Evolutionary conservation across 164 flowering plant genomes (phyloP).

Genomic region (Vitis labrusca): DNA sequence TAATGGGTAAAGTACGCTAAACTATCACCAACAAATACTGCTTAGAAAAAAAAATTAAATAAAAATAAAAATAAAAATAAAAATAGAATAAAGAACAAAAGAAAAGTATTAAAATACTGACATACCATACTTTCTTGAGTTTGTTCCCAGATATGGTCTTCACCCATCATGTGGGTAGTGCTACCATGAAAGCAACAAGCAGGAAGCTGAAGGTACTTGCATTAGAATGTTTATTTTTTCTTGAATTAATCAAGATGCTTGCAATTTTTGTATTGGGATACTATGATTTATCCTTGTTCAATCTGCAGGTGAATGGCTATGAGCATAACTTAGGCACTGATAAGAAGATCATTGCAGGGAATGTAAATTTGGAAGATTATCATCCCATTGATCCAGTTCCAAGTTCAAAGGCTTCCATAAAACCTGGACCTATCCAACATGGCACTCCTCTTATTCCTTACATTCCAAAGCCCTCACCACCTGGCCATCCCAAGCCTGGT

Average conservation of each 20-base stretch:
- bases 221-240: not conserved
- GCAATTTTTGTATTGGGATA: not conserved
- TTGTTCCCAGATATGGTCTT: slow-evolving; percentile 21
- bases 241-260: not conserved
- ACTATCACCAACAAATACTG: too few species aligned
- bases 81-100: not conserved
- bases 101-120: not conserved
- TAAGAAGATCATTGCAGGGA: slow-evolving; percentile 9
- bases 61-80: too few species aligned
- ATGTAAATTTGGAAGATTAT: slow-evolving; percentile 57
- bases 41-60: too few species aligned
- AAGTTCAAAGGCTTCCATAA: slow-evolving; percentile 55
- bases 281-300: not conserved
- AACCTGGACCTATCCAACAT: slow-evolving; percentile 68
- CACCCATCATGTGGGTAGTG: slow-evolving; percentile 2
- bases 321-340: not conserved
- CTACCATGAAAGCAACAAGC: slow-evolving; percentile 6
- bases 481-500: slow-evolving; percentile 30
- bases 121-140: not conserved
- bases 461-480: slow-evolving; percentile 61
- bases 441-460: slow-evolving; percentile 68
- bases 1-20: too few species aligned
- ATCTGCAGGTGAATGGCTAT: slow-evolving; percentile 23
- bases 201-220: slow-evolving; percentile 46
- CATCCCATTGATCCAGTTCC: slow-evolving; percentile 61